Evolutionary conservation across 179 eudicot species (phyloP), one percentile per base, ranked within the genome.

Genomic region (Beta corolliflora): DNA sequence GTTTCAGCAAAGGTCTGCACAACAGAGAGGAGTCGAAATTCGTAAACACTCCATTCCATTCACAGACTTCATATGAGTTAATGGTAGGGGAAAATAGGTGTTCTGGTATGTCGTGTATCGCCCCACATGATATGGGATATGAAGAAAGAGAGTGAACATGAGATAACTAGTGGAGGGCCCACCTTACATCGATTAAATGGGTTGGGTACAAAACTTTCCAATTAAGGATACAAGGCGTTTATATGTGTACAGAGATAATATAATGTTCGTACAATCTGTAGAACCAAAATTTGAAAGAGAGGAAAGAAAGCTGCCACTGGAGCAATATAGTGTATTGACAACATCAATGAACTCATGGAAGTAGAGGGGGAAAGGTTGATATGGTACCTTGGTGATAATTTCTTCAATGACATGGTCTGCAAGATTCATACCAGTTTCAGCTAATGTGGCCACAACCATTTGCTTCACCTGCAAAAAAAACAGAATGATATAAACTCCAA

Each of bases 341-440:
- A 72, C 16, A 69, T 7, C n/a, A 69, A 21, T 72, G 23, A n/a
- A 72, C 31, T 52, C 60, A 78, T 11, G 12, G 10, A 67, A 5
- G 36, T 59, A 73, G 36, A 55, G 7, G 44, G 18, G 54, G 58
- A 8, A 16, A 67, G 71, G 61, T 80, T 44, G 81, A 75, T 63
- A 45, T 19, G 75, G 82, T 53, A 96, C 99, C 99, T 96, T 96
- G 81, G 93, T 94, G 80, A 96, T 96, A 84, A 96, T 96, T 80
- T 95, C 94, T 89, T 96, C 98, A 55, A 96, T 94, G 61, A 96
- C 98, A 80, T 89, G 91, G 71, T 96, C 99, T 52, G 98, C 97
- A 61, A 96, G 98, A 86, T 94, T 96, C 99, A 96, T 96, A 67
- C 98, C 99, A 77, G 98, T 94, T 89, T 96, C 99, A 79, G 99